Evolutionary conservation across 768 basidiomycete species (phyloP), one percentile per base, ranked within the genome.

Genomic region (Podaxis sp.): DNA sequence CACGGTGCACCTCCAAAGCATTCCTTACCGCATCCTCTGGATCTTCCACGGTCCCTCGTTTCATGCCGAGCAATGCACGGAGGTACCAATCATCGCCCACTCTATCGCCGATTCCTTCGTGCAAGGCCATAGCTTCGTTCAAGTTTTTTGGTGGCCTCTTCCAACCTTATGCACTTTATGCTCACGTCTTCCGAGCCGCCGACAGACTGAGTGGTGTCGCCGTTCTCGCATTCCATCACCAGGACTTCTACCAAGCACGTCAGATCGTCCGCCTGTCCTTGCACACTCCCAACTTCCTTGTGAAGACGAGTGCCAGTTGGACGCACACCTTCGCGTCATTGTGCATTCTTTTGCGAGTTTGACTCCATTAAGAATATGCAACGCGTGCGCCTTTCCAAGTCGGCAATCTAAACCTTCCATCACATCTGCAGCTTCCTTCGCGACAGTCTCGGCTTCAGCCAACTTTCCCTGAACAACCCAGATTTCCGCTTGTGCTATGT

Each of bases 261-360:
- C n/a, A 50, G 36, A 44, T 71, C 69, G 27, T 69, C 70, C 9
- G 62, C 62, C 21, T 55, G 51, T 25, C 71, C 70, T 11, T 61
- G 59, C 1, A 27, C 37, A 38, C 71, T 68, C 0, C 63, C 59
- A 4, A 62, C 50, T 3, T 66, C 52, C 38, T 55, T 50, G 46
- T 71, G 70, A 1, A 68, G 59, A 13, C 56, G 2, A 64, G 52
- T 1, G 70, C 59, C 1, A 60, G 61, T 0, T 27, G 37, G 13
- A 70, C 55, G 14, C 50, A 48, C 35, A 52, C 38, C 35, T 58
- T 40, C 5, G 70, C 71, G 46, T 65, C 37, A 2, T 65, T 57
- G 44, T 59, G 68, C 32, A 63, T 48, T n/a, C 59, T 36, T 62
- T 58, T 1, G 68, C 69, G 18, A 70, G 57, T 21, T 52, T 57